These are phyloP conservation scores for Termitomyces heimii DNA, from an alignment of 768 basidiomycete genomes.

Conservation along the genomic window DNA sequence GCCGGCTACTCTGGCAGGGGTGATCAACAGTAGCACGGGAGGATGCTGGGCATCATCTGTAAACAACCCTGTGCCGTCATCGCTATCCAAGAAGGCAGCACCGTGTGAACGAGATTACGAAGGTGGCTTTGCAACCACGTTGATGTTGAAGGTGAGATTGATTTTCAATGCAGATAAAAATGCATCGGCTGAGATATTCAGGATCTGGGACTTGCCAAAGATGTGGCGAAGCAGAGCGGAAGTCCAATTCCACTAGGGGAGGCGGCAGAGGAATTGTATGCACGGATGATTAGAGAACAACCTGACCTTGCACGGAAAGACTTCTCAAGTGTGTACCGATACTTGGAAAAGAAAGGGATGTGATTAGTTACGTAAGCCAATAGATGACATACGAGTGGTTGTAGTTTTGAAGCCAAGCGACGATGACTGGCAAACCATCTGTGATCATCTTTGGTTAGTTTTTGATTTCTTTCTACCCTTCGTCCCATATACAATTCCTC, in stretches of 20 bases:
- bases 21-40: slow-evolving; percentile 83
- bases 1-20: slow-evolving; percentile 67
- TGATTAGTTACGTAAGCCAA: slow-evolving; percentile 14
- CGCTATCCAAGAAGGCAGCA: slow-evolving; percentile 64
- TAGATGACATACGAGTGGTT: slow-evolving; percentile 12
- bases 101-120: slow-evolving; percentile 82
- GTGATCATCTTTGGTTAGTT: slow-evolving; percentile 73
- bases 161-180: not conserved
- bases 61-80: slow-evolving; percentile 82
- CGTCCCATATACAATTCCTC: slow-evolving; percentile 1
- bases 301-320: slow-evolving; percentile 66
- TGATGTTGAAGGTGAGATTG: slow-evolving; percentile 77
- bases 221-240: slow-evolving; percentile 44
- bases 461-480: not conserved
- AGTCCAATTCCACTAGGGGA: slow-evolving; percentile 61
- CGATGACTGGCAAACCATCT: slow-evolving; percentile 43
- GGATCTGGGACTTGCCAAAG: slow-evolving; percentile 82
- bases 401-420: slow-evolving; percentile 3
- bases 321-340: slow-evolving; percentile 77
- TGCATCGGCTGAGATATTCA: slow-evolving; percentile 20
- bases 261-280: slow-evolving; percentile 61
- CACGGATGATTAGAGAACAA: slow-evolving; percentile 40
- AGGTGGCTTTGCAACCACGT: slow-evolving; percentile 76
- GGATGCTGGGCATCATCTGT: slow-evolving; percentile 79
- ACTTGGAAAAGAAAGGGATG: slow-evolving; percentile 32